Base-by-base conservation (phyloP, 495 filamentous ascomycete genomes). In the Evernia prunastri region DNA sequence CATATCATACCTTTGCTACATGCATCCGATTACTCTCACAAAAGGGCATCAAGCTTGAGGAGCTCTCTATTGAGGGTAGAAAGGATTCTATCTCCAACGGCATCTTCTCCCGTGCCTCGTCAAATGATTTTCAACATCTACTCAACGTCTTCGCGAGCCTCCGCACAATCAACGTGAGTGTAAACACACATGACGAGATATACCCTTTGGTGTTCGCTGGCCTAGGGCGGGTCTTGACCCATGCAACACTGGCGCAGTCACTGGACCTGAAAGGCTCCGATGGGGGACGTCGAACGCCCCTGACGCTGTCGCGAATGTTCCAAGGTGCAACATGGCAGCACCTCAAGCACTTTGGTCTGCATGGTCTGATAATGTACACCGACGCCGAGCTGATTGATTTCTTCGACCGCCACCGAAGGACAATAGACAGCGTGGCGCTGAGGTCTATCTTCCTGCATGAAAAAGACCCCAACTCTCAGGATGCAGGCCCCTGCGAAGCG, bases 1-100 rank as follows among this genome's bases (percentile, higher is more conserved):
- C 49, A 9, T 53, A 53, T 53, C 49, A 53, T 53, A 53, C 2
- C 49, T 53, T 53, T 13, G 49, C 49, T 53, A 53, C 31, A 27
- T 53, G 49, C 20, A 53, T 53, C 27, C 49, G 49, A 18, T 31
- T 15, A 18, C 49, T 53, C 49, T 53, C 49, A 53, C 25, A 29
- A 9, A 29, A 29, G 49, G 27, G 11, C 23, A 31, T 53, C 49
- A 53, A 53, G 5, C 49, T 53, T 18, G 12, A 53, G 17, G 25
- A 53, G 18, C 49, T 53, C 27, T 17, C 13, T 8, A 31, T 53
- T 27, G 49, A 53, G 49, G 49, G 49, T 7, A 18, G 13, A 29
- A 15, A 25, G 47, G 31, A 31, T 53, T 11, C 49, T 18, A 53
- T 53, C 5, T 31, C 49, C 27, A 5, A 31, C 31, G 1, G 25